Evolutionary conservation across 257 asterid species (phyloP).

Genomic region (Capsicum chinense): DNA sequence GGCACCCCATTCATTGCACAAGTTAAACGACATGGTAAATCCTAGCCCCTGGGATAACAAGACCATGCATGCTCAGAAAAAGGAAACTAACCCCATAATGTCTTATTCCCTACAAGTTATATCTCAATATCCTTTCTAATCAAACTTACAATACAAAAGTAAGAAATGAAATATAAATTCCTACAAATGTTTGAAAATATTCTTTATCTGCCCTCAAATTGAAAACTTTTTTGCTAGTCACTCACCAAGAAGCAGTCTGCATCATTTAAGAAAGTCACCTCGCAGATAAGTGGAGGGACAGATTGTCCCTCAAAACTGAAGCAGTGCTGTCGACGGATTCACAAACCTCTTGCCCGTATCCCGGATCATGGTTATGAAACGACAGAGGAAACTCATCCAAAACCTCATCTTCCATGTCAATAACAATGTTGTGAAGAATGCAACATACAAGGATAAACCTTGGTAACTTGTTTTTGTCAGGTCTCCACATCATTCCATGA

Average conservation of each 20-base stretch:
- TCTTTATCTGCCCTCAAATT: slow-evolving; percentile 21
- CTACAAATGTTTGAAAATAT: not conserved
- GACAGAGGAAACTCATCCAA: slow-evolving; percentile 44
- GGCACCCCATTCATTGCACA: slow-evolving; percentile 18
- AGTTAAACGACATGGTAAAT: not conserved
- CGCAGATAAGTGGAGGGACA: slow-evolving; percentile 48
- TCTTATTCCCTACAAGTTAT: slow-evolving; percentile 18
- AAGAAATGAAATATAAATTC: not conserved
- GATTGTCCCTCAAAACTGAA: slow-evolving; percentile 54
- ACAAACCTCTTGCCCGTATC: slow-evolving; percentile 59
- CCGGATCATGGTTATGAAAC: slow-evolving; percentile 59
- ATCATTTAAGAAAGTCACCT: slow-evolving; percentile 36
- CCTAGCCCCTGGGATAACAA: not conserved
- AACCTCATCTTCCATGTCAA: slow-evolving; percentile 73
- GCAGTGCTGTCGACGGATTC: slow-evolving; percentile 54
- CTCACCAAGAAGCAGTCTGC: slow-evolving; percentile 5
- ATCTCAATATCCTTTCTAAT: not conserved
- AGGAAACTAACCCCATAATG: not conserved
- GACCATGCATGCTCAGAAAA: not conserved
- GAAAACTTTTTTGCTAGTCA: slow-evolving; percentile 23
- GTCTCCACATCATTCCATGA: slow-evolving; percentile 82
- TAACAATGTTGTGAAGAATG: slow-evolving; percentile 80
- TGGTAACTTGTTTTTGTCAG: slow-evolving; percentile 86
- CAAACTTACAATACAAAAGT: not conserved
- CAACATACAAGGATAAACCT: slow-evolving; percentile 84